Evolutionary conservation across 2,329 filamentous ascomycete genomes (phyloP).

Genomic region (Hypoxylon sp.): DNA sequence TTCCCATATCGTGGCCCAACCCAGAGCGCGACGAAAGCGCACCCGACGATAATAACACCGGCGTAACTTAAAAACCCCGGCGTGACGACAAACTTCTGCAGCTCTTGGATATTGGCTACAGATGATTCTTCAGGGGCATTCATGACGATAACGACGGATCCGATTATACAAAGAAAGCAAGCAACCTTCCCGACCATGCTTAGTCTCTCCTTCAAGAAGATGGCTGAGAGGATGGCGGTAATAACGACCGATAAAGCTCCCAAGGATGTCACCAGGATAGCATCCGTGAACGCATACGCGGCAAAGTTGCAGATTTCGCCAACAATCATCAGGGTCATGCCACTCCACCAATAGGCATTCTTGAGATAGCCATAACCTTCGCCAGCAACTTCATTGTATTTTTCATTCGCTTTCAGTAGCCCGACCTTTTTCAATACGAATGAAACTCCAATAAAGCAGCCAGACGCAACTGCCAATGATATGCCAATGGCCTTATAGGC

Average conservation of each 20-base stretch:
- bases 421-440: conserved; percentile 97
- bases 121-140: conserved; percentile 91
- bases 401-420: conserved; percentile 90
- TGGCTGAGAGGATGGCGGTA: conserved; percentile 89
- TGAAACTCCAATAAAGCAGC: conserved; percentile 92
- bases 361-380: conserved; percentile 98
- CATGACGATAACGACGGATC: conserved; percentile 92
- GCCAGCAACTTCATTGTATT: conserved; percentile 95
- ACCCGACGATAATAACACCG: conserved; percentile 84
- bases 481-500: conserved; percentile 91
- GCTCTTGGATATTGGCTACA: conserved; percentile 89
- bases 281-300: conserved; percentile 96
- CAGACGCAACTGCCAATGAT: conserved; percentile 86
- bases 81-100: conserved; percentile 88
- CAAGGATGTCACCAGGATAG: conserved; percentile 92
- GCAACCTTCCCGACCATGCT: conserved; percentile 97
- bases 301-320: conserved; percentile 98
- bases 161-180: conserved; percentile 95
- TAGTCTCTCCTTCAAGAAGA: conserved; percentile 94
- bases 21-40: conserved; percentile 80
- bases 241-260: conserved; percentile 94
- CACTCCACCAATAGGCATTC: conserved; percentile 94
- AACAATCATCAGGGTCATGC: conserved; percentile 97
- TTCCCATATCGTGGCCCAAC: conserved; percentile 91
- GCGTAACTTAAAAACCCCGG: conserved; percentile 90